Conservation (phyloP, 2,329 filamentous ascomycete genomes). For the Alternaria arborescens region DNA sequence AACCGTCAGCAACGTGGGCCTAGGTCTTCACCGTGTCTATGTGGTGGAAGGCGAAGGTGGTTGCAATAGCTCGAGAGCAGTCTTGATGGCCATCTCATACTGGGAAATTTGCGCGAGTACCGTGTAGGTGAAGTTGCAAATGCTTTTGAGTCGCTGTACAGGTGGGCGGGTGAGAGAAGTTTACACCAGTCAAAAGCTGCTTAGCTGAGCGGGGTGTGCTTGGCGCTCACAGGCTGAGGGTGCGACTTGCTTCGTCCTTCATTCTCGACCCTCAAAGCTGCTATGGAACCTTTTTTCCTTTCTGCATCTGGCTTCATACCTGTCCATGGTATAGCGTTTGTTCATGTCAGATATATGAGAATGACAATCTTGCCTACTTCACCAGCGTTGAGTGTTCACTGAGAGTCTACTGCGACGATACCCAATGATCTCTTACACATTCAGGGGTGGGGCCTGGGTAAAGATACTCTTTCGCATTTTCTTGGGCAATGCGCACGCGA, state of each 20-base stretch:
- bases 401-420: neutral
- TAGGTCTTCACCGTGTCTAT: neutral
- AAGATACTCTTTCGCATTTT: neutral
- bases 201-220: constrained; percentile 5
- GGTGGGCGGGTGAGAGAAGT: neutral
- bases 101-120: neutral
- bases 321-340: neutral
- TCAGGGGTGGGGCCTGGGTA: neutral
- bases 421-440: neutral
- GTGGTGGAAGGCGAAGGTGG: neutral
- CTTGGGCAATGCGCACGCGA: neutral
- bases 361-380: neutral
- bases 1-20: neutral
- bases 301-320: neutral
- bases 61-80: neutral
- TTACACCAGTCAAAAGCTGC: neutral
- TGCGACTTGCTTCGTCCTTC: neutral
- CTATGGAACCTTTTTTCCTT: neutral
- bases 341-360: neutral
- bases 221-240: neutral
- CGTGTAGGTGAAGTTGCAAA: neutral
- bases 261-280: neutral
- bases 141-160: neutral
- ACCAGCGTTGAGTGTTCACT: neutral
- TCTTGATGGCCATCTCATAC: neutral